Base-by-base conservation (phyloP, 441 rosid genomes). In the Viola pubescens region DNA sequence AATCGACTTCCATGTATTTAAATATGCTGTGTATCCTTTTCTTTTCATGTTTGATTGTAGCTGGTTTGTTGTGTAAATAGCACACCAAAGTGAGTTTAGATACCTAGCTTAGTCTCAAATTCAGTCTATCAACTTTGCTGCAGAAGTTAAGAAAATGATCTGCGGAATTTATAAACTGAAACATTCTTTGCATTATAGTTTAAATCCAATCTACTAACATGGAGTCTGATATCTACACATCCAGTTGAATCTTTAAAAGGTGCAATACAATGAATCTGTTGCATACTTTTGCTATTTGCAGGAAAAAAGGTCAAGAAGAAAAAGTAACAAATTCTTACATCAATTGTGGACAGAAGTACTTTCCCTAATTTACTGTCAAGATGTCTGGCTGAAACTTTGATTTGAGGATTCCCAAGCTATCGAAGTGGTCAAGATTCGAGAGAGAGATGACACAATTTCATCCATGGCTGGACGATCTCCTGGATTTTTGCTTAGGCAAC, bases 401-500 rank as follows among this genome's bases (percentile, higher is more conserved):
- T 48, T 65, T 10, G 83, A 72, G 6, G 58, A 71, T 60, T 79
- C 81, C 76, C 70, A 71, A 12, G 68, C 58, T 42, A 66, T 57
- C 2, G 82, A 76, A 57, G 81, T 41, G 2, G 71, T 69, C 71
- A 79, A 62, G 67, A 83, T 79, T 69, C 76, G 73, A 7, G 86
- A 72, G 41, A 89, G 70, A 61, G 82, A 71, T 60, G 69, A 64
- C 54, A 70, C 74, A 44, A 84, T 67, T 57, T 86, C 85, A 59
- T 77, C 89, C 89, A 79, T 86, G 57, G 78, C 51, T 41, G 96
- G 97, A 13, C 94, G 94, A 60, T 46, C 74, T 9, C 68, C n/a
- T 5, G 85, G 85, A 71, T 86, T 76, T 63, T 68, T 79, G 34
- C 76, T 63, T 56, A 86, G 66, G 78, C 96, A 88, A 70, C 73